phyloP scores from a whole-genome alignment of 345 rosid genomes.

The Garcia nutans region DNA sequence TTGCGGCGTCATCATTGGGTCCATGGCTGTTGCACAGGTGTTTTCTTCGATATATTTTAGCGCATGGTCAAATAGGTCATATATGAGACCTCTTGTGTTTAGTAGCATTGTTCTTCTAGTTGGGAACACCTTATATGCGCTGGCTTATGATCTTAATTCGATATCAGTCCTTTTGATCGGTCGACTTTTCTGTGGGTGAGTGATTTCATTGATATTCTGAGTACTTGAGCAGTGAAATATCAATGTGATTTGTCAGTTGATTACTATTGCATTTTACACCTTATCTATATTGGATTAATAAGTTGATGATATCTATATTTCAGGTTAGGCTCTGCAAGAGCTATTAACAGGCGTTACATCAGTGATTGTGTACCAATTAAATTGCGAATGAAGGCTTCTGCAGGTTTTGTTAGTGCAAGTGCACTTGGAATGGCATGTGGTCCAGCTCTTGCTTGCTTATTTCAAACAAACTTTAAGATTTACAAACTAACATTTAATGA shows the following conservation, averaged over 20 bases:
- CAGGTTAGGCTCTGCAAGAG: slow-evolving; percentile 98
- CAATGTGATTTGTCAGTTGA: neutral
- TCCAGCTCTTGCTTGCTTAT: slow-evolving; percentile 94
- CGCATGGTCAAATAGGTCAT: slow-evolving; percentile 94
- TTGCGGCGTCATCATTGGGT: slow-evolving; percentile 91
- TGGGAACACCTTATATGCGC: slow-evolving; percentile 79
- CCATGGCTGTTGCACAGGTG: slow-evolving; percentile 96
- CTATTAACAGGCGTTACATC: slow-evolving; percentile 92
- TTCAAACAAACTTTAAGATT: slow-evolving; percentile 75
- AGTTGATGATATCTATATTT: neutral
- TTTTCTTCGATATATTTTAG: slow-evolving; percentile 96
- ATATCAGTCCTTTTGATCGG: slow-evolving; percentile 69
- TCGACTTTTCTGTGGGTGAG: slow-evolving; percentile 96
- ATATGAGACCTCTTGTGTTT: slow-evolving; percentile 88
- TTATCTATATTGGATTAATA: too few species aligned
- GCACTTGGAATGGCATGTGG: slow-evolving; percentile 99
- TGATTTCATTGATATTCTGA: slow-evolving; percentile 3
- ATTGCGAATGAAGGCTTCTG: slow-evolving; percentile 93
- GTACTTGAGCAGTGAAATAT: neutral
- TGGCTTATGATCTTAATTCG: slow-evolving; percentile 89
- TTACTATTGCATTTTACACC: neutral
- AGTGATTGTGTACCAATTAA: slow-evolving; percentile 90
- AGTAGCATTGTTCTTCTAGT: slow-evolving; percentile 78
- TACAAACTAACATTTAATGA: slow-evolving; percentile 72
- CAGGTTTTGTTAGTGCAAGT: slow-evolving; percentile 98